phyloP scores from a whole-genome alignment of 768 basidiomycete genomes.

The Arthromyces matolae region DNA sequence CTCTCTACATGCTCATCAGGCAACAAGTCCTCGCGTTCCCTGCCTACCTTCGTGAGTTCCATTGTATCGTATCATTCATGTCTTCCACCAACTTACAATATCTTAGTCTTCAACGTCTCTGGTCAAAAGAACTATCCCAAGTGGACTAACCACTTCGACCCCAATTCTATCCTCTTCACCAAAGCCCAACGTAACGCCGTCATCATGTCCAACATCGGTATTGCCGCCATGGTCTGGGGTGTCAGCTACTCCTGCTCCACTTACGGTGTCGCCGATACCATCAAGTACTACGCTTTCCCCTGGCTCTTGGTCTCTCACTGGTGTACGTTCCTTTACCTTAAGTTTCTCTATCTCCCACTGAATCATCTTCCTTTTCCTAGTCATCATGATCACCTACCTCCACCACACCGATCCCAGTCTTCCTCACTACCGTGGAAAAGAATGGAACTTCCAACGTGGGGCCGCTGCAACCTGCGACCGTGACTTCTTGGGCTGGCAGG shows the following conservation, averaged over 20 bases:
- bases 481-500: constrained; percentile 58
- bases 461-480: constrained; percentile 60
- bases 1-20: constrained; percentile 49
- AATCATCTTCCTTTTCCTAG: constrained; percentile 17
- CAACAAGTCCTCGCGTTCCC: constrained; percentile 60
- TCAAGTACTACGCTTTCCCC: constrained; percentile 49
- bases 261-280: constrained; percentile 37
- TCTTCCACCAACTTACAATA: constrained; percentile 2
- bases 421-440: constrained; percentile 54
- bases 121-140: constrained; percentile 57
- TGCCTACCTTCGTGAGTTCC: constrained; percentile 51
- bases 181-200: constrained; percentile 48
- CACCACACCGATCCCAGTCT: constrained; percentile 60
- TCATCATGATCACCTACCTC: constrained; percentile 57
- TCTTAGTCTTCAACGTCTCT: constrained; percentile 56
- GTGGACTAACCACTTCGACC: constrained; percentile 66
- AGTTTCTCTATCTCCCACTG: not conserved
- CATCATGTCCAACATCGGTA: constrained; percentile 56
- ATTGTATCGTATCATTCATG: constrained; percentile 6
- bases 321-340: constrained; percentile 39
- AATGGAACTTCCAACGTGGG: constrained; percentile 60
- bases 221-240: constrained; percentile 42
- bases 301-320: constrained; percentile 57
- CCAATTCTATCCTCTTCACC: constrained; percentile 55
- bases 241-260: constrained; percentile 32